phyloP scores from a whole-genome alignment of 352 stramenopile genomes.

The Phytopythium aichiense region DNA sequence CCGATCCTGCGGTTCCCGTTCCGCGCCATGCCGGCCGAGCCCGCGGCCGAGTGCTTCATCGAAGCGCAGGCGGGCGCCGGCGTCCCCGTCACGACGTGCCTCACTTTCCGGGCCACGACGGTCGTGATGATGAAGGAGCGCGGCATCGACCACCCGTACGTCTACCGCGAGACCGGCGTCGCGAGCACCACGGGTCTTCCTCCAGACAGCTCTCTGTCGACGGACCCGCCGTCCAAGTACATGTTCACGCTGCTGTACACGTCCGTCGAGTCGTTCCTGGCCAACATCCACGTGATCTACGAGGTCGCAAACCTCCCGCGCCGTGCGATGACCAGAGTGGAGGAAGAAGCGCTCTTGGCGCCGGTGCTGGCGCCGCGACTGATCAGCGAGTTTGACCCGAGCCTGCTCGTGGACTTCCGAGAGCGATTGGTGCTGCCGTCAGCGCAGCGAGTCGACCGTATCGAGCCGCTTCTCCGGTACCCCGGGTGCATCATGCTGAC shows the following conservation, averaged over 20 bases:
- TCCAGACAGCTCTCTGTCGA: conserved; percentile 8
- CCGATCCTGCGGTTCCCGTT: conserved; percentile 84
- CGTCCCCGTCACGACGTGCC: conserved; percentile 22
- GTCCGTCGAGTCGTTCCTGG: conserved; percentile 54
- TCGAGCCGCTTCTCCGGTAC: conserved; percentile 84
- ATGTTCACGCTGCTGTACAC: conserved; percentile 80
- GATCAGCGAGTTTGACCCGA: conserved; percentile 70
- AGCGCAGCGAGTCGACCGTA: conserved; percentile 56
- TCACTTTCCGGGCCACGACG: conserved; percentile 53
- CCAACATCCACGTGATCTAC: conserved; percentile 53
- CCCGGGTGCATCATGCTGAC: conserved; percentile 86
- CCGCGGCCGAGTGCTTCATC: conserved; percentile 49
- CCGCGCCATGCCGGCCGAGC: conserved; percentile 46
- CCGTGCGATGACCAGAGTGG: conserved; percentile 44
- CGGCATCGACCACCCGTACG: conserved; percentile 67
- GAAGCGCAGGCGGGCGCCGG: conserved; percentile 10
- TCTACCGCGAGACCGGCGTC: conserved; percentile 30
- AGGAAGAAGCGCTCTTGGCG: conserved; percentile 62
- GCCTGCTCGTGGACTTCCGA: conserved; percentile 80
- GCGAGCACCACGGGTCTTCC: neutral
- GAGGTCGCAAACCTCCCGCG: conserved; percentile 49
- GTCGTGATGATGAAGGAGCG: conserved; percentile 74
- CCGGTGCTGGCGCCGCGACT: conserved; percentile 57
- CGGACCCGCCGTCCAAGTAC: conserved; percentile 33
- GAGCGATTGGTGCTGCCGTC: conserved; percentile 56